phyloP scores from a whole-genome alignment of 139 green algal species.

The Volvox reticuliferus region DNA sequence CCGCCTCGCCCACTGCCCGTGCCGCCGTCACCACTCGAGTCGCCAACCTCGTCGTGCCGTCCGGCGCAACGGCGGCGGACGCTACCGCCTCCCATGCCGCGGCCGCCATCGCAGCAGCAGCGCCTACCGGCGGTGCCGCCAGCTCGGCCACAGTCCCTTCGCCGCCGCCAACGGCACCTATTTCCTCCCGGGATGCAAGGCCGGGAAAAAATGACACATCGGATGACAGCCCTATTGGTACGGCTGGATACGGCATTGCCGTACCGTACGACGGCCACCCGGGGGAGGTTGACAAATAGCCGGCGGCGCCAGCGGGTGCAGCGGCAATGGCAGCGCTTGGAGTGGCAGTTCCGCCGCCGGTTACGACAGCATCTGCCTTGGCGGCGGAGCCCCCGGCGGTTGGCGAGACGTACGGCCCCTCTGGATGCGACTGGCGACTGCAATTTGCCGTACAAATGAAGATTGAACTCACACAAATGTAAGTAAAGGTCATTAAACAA shows the following conservation, averaged over 20 bases:
- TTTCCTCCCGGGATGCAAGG: background rate
- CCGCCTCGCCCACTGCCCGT: background rate
- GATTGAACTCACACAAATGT: no score
- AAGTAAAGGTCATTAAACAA: no score
- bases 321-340: background rate
- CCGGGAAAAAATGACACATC: background rate
- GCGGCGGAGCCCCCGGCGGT: background rate
- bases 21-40: background rate
- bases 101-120: background rate
- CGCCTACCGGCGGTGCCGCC: background rate
- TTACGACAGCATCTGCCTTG: background rate
- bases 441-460: background rate
- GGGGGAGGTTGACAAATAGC: background rate
- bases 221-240: background rate
- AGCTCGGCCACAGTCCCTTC: background rate
- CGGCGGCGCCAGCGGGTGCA: background rate
- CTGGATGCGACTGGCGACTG: background rate
- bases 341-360: background rate
- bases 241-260: background rate
- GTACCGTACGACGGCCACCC: background rate
- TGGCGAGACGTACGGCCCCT: background rate
- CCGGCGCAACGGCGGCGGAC: background rate
- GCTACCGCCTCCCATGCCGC: background rate
- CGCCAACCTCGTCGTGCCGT: background rate
- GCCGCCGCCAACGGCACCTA: background rate